Base-by-base conservation (phyloP, 148 eudicot species). In the Pouteria glomerata region DNA sequence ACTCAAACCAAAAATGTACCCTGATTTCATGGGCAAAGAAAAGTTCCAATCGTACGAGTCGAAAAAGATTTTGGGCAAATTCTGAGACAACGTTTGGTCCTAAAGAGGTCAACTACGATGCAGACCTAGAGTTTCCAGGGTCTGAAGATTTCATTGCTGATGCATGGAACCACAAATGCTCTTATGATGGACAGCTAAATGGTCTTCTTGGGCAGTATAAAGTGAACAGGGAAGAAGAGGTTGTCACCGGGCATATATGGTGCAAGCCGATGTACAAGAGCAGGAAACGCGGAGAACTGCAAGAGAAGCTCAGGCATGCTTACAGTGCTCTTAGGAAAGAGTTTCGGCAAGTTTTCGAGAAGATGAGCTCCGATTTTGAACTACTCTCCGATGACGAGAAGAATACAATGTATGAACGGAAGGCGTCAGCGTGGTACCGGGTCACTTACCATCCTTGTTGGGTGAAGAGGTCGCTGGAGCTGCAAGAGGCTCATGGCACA, bases 351-450 rank as follows among this genome's bases (percentile, higher is more conserved):
- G 72, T 79, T 24, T 94, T 94, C 56, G 96, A 94, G 60, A 64
- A 27, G 16, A 64, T 91, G 48, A 83, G 73, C 26, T 44, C 85
- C 0, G 80, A 83, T 35, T 65, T 77, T 55, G 86, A 80, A 30
- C 42, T 69, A 6, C 80, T 81, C 2, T 44, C 81, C 2, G 83
- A 74, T 16, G 88, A 87, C 31, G 90, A 94, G 73, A 94, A 79
- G 77, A 89, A 84, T 55, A 39, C 6, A 0, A 12, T 78, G 50
- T 94, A 87, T 50, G 98, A 94, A 64, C 78, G 64, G 68, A 94
- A 91, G 83, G 98, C 98, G 4, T 94, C 97, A 0, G 98, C 98
- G 0, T 94, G 98, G 98, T 94, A 94, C 72, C 91, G 75, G 73
- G 89, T 91, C 19, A 94, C 88, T 7, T 94, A 94, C 71, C 91